phyloP scores from a whole-genome alignment of 805 yeast species.

The Middelhovenomyces tepae region DNA sequence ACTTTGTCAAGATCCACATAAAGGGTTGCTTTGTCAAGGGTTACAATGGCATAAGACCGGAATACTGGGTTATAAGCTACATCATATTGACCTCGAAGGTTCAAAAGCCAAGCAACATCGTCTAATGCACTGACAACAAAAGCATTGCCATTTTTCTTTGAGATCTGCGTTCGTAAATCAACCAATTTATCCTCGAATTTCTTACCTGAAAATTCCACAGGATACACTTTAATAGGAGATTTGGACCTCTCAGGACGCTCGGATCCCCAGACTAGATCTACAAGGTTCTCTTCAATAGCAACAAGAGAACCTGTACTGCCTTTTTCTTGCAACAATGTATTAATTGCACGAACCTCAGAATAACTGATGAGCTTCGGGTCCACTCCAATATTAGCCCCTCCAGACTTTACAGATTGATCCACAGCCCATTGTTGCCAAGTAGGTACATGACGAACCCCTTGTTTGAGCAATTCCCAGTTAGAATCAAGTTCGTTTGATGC shows the following conservation, averaged over 20 bases:
- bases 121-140: conserved; percentile 68
- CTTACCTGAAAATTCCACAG: conserved; percentile 56
- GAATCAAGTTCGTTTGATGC: conserved; percentile 74
- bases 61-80: conserved; percentile 83
- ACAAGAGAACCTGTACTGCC: conserved; percentile 18
- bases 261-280: conserved; percentile 65
- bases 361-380: conserved; percentile 70
- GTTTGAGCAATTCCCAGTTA: conserved; percentile 75
- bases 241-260: conserved; percentile 57
- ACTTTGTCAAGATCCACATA: conserved; percentile 46
- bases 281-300: conserved; percentile 49
- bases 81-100: conserved; percentile 76
- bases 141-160: conserved; percentile 29
- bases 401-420: conserved; percentile 38
- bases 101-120: conserved; percentile 86
- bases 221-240: conserved; percentile 43
- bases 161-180: conserved; percentile 28
- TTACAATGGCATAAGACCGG: conserved; percentile 54
- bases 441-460: conserved; percentile 60
- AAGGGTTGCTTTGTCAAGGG: conserved; percentile 35
- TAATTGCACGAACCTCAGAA: conserved; percentile 26
- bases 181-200: conserved; percentile 47
- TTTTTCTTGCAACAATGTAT: conserved; percentile 20
- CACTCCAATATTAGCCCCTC: conserved; percentile 55
- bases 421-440: conserved; percentile 78